Evolutionary conservation across 2,329 filamentous ascomycete species (phyloP), one percentile per base, ranked within the genome.

Genomic region (Cryphonectria radicalis): DNA sequence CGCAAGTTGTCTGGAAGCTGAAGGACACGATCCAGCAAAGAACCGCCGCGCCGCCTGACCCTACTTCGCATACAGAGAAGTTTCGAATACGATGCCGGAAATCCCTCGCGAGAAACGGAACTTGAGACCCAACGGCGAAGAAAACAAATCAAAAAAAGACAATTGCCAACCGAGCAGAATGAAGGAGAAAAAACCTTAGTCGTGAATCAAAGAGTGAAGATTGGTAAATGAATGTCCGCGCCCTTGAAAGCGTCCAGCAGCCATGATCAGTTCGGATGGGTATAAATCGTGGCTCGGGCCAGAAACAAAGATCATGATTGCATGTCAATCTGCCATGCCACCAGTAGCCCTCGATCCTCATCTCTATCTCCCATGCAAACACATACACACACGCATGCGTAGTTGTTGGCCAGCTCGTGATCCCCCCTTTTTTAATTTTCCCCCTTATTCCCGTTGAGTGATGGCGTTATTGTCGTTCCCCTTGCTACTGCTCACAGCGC

Each of bases 221-320:
- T 42, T 22, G 11, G 46, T 17, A 55, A 66, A 59, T 53, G 53
- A 67, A 25, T 42, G 65, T 28, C 40, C 19, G 35, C 68, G 65
- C 65, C 70, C 28, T 64, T 43, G 66, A 67, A 72, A 64, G 68
- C 55, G 67, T 67, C 40, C 59, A 65, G 53, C 55, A 62, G 59
- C 57, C 68, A 35, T 19, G 65, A 59, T 63, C 46, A 69, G 68
- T 70, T 82, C 65, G 65, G 60, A 46, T 53, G 42, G 70, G 70
- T 71, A 71, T 68, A 60, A 67, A 43, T 65, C 42, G 65, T 40
- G 25, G 37, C 42, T 70, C 53, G 65, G 65, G 37, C 55, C 67
- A 68, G 65, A 43, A 66, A 35, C 55, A 71, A 32, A 40, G 50
- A 63, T 67, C 17, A 62, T 62, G 55, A 59, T 59, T 32, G 59